phyloP scores from a whole-genome alignment of 139 green algal species.

The Volvox reticuliferus region DNA sequence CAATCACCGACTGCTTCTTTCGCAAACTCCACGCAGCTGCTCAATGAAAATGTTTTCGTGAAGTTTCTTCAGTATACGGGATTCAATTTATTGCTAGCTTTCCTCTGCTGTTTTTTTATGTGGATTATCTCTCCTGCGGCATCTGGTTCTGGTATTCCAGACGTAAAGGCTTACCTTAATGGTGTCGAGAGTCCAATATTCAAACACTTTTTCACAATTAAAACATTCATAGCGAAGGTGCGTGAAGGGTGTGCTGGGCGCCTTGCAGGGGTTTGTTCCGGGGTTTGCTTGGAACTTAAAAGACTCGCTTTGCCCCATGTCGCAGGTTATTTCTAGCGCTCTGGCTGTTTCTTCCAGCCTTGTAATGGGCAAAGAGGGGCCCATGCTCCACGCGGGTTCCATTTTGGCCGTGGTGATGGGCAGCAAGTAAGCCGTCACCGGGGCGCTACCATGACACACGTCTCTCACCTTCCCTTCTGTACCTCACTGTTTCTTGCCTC shows the following conservation, averaged over 20 bases:
- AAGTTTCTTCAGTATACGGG: conserved; percentile 64
- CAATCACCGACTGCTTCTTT: background rate
- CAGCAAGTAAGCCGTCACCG: conserved; percentile 49
- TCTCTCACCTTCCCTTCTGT: background rate
- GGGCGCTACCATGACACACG: too few relatives aligned
- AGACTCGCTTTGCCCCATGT: too few relatives aligned
- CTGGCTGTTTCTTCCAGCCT: conserved; percentile 68
- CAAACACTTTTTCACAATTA: conserved; percentile 70
- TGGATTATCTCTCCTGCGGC: conserved; percentile 68
- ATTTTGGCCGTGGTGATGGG: conserved; percentile 73
- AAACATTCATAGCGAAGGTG: conserved; percentile 73
- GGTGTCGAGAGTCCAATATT: conserved; percentile 67
- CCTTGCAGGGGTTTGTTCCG: background rate
- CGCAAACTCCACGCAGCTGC: conserved; percentile 29
- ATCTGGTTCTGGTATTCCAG: conserved; percentile 70
- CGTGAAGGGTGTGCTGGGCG: background rate
- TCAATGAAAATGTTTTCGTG: conserved; percentile 47
- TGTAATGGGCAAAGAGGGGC: conserved; percentile 74
- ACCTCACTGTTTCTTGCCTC: background rate
- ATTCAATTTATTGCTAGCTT: conserved; percentile 68
- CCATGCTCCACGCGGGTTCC: conserved; percentile 72
- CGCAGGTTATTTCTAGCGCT: conserved; percentile 67
- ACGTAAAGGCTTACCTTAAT: conserved; percentile 76
- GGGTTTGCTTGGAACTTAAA: background rate
- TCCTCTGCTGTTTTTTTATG: conserved; percentile 58